Base-by-base conservation (phyloP, 2,329 filamentous ascomycete species). In the Monosporascus sp. region DNA sequence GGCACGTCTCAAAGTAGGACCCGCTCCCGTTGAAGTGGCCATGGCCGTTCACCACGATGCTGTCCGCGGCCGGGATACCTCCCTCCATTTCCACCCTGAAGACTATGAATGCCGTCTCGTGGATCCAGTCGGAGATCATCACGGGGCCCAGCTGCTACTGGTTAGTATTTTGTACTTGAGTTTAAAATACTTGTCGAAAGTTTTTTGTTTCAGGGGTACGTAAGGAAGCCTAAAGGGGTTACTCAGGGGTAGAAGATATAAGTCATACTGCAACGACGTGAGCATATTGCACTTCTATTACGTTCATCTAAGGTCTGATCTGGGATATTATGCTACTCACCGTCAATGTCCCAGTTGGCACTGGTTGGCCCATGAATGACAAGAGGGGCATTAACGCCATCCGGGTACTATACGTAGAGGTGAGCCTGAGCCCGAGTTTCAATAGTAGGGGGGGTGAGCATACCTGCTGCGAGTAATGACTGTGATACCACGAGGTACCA, bases 81-180 rank as follows among this genome's bases (percentile, higher is more conserved):
- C 52, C 52, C 24, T 2, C 6, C 26, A 58, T 59, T 52, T 63
- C 63, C 9, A 44, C 48, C n/a, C 57, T 45, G 31, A 57, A 65
- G 7, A 48, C 56, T 16, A 59, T 36, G 45, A 59, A 60, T 0
- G 64, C 52, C 8, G 56, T 59, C 17, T 60, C 52, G 49, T 73
- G 72, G 58, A 76, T 76, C 72, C 75, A 81, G 57, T 82, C 79
- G 8, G 73, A 73, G 11, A 81, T 64, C 8, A 77, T 69, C 1
- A 79, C 59, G 5, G 72, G 63, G 17, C 77, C 77, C 1, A 79
- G 67, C 43, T 46, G 43, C 43, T 31, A 5, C 2, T 6, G 7
- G 22, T 46, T 16, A 46, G 24, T 46, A n/a, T 46, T 19, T 14
- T 27, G 19, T 26, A n/a, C 17, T 2, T 26, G 24, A 6, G 26